Percentiles rank a stretch among this genome's conserved stretches.
Conservation (phyloP, 2,329 filamentous ascomycete species). For the Fusarium poae region DNA sequence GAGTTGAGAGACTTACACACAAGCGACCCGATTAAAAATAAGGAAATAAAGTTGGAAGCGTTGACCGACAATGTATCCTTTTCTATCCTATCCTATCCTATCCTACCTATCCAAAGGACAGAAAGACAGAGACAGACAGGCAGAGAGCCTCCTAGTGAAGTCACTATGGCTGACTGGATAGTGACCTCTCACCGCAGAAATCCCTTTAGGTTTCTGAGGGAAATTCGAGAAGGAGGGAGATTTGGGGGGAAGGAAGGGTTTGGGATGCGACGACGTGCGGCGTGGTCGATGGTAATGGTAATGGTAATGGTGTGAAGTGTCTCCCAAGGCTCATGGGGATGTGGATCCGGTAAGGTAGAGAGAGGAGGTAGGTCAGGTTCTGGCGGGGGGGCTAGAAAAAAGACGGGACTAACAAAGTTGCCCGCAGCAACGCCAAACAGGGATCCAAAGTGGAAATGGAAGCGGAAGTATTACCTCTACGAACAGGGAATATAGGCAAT, state of each 20-base stretch:
- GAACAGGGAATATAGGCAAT: conserved; percentile 19
- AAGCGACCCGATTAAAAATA: conserved; percentile 35
- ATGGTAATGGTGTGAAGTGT: conserved; percentile 33
- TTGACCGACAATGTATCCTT: conserved; percentile 12
- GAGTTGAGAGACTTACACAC: conserved; percentile 41
- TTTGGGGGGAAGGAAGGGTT: conserved; percentile 42
- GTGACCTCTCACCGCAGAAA: conserved; percentile 35
- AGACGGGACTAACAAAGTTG: conserved; percentile 42
- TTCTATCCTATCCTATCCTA: neutral
- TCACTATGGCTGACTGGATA: conserved; percentile 28
- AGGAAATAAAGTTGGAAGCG: conserved; percentile 17
- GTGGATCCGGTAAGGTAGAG: conserved; percentile 31
- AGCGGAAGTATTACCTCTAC: neutral
- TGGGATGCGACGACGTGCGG: conserved; percentile 40
- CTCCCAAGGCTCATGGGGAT: conserved; percentile 27
- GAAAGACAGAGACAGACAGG: neutral
- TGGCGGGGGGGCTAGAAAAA: conserved; percentile 29
- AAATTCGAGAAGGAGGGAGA: conserved; percentile 37
- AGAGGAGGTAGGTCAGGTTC: conserved; percentile 17
- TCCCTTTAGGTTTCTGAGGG: conserved; percentile 29
- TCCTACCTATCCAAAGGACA: conserved; percentile 16
- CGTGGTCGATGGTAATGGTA: conserved; percentile 37
- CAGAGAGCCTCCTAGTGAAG: neutral
- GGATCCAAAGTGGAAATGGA: conserved; percentile 20
- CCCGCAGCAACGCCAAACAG: conserved; percentile 47